phyloP scores from a whole-genome alignment of 2,329 filamentous ascomycete species.

The Claviceps paspali region DNA sequence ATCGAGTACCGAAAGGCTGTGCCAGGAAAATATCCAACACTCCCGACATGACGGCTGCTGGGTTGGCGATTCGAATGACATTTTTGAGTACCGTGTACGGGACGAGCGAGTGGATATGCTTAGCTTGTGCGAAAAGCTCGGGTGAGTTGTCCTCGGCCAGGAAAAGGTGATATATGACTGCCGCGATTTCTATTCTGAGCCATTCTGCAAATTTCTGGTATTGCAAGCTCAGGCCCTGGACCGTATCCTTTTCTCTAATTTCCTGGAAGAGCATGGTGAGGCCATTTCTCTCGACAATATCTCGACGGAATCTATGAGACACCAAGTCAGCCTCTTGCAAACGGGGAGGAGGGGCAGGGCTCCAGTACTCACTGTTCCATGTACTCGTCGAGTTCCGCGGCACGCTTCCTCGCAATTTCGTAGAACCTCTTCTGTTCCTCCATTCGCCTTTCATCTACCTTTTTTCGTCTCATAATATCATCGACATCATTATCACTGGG shows the following conservation, averaged over 20 bases:
- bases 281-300: constrained; percentile 60
- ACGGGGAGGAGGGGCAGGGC: too few species aligned
- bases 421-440: constrained; percentile 92
- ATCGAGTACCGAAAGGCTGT: constrained; percentile 82
- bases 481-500: constrained; percentile 68
- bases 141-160: constrained; percentile 96
- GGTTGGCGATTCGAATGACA: constrained; percentile 90
- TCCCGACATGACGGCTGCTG: constrained; percentile 91
- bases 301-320: constrained; percentile 40
- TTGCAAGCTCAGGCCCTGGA: constrained; percentile 78
- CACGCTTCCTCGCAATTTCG: constrained; percentile 80
- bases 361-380: constrained; percentile 65
- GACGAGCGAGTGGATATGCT: constrained; percentile 85
- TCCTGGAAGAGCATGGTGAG: constrained; percentile 86
- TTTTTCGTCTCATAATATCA: constrained; percentile 66
- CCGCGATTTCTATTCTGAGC: constrained; percentile 92
- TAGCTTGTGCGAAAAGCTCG: constrained; percentile 85
- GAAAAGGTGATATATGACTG: constrained; percentile 93
- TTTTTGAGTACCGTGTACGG: constrained; percentile 92
- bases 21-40: constrained; percentile 90
- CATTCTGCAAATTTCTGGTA: constrained; percentile 98
- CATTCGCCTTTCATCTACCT: constrained; percentile 72
- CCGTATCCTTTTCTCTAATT: constrained; percentile 77
- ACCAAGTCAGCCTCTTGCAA: too few species aligned
- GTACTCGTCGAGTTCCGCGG: constrained; percentile 86